Conservation (phyloP, 805 yeast genomes). For the Ogataea polymorpha region DNA sequence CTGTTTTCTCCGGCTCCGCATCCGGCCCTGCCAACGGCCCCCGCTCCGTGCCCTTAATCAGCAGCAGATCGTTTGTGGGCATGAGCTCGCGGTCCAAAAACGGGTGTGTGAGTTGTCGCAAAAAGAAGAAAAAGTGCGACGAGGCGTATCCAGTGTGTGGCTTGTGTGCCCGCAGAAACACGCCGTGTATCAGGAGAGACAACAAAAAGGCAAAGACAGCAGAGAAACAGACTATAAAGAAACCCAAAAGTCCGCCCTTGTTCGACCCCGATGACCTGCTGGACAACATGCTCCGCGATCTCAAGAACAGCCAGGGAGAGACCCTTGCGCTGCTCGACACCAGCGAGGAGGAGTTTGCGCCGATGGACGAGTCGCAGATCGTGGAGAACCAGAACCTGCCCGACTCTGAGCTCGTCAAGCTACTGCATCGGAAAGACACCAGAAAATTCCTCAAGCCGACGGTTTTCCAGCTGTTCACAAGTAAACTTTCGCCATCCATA, state of each 20-base stretch:
- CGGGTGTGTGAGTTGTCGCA: conserved; percentile 42
- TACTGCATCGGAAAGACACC: conserved; percentile 22
- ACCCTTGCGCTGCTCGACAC: conserved; percentile 1
- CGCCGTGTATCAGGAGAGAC: conserved; percentile 30
- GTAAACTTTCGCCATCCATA: conserved; percentile 14
- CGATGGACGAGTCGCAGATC: conserved; percentile 37
- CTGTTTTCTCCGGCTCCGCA: not conserved
- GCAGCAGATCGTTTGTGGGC: conserved; percentile 31
- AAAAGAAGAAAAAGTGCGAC: conserved; percentile 49
- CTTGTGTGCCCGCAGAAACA: conserved; percentile 34
- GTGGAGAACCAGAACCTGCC: conserved; percentile 29
- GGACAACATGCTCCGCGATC: not conserved
- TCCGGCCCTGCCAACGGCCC: not conserved
- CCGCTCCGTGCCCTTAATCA: conserved; percentile 17
- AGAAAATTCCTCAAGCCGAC: conserved; percentile 27
- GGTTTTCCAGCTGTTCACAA: conserved; percentile 25
- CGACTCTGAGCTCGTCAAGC: conserved; percentile 25
- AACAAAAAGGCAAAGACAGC: not conserved
- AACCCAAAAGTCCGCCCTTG: not conserved
- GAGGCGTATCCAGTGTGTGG: conserved; percentile 46
- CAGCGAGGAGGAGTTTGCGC: conserved; percentile 21
- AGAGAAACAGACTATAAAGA: not conserved
- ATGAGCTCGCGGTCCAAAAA: conserved; percentile 33
- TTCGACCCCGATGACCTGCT: not conserved
- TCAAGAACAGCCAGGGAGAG: not conserved